phyloP scores from a whole-genome alignment of 2,329 filamentous ascomycete genomes.

The Fusarium incarnatum region DNA sequence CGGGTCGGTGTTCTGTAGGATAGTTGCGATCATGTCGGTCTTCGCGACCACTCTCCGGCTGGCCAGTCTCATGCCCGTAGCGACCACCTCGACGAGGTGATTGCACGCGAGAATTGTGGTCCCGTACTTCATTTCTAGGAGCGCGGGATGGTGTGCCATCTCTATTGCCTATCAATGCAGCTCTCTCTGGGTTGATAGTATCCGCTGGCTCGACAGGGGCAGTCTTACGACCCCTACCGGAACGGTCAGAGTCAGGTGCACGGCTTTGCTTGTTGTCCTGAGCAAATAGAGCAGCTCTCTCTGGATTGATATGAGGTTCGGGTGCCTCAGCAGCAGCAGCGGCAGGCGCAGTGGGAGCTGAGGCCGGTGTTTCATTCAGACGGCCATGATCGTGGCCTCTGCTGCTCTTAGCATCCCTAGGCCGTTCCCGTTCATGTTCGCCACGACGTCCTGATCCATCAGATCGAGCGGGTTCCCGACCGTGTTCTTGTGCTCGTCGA shows the following conservation, averaged over 20 bases:
- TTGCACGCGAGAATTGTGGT: conserved; percentile 55
- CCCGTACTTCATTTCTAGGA: conserved; percentile 59
- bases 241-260: conserved; percentile 48
- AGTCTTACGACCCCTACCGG: conserved; percentile 46
- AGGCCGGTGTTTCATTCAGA: conserved; percentile 46
- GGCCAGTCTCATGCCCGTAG: conserved; percentile 47
- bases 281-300: conserved; percentile 63
- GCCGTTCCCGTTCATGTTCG: conserved; percentile 58
- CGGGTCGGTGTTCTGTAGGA: conserved; percentile 49
- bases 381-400: conserved; percentile 47
- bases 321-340: conserved; percentile 42
- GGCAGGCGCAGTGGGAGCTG: conserved; percentile 45
- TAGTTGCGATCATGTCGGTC: conserved; percentile 61
- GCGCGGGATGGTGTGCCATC: conserved; percentile 53
- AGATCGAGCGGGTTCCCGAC: conserved; percentile 41
- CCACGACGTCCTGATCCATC: conserved; percentile 54
- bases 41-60: conserved; percentile 56
- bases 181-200: conserved; percentile 62
- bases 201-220: conserved; percentile 50
- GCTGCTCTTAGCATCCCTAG: conserved; percentile 47
- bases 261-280: conserved; percentile 49
- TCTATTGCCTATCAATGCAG: conserved; percentile 57
- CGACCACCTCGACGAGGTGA: conserved; percentile 62
- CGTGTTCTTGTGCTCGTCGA: conserved; percentile 56
- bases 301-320: conserved; percentile 66